Conservation (phyloP, 441 rosid genomes). For the Croton laevigatus region DNA sequence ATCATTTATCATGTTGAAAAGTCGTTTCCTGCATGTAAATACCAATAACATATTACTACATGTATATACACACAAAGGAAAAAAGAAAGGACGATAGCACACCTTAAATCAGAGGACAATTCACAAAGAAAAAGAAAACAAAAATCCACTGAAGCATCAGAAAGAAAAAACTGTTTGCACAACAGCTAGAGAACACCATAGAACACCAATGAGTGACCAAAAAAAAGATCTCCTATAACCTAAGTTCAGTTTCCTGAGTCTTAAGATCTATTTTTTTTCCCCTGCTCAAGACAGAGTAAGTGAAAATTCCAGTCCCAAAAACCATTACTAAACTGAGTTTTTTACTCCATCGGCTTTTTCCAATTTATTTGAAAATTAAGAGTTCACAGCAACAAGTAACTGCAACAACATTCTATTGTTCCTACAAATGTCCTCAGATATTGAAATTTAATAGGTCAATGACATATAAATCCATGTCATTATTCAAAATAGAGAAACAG, state of each 20-base stretch:
- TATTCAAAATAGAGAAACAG: background rate
- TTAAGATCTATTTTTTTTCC: background rate
- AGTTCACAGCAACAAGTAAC: background rate
- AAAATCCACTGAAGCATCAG: background rate
- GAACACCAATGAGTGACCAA: background rate
- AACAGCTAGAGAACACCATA: background rate
- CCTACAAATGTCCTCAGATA: background rate
- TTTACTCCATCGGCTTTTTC: background rate
- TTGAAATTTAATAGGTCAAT: background rate
- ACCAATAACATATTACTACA: background rate
- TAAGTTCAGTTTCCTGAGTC: background rate
- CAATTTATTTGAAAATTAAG: constrained; percentile 5
- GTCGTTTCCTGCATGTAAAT: constrained; percentile 50
- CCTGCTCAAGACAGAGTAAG: background rate
- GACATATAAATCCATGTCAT: background rate
- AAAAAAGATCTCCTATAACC: background rate
- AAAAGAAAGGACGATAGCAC: background rate
- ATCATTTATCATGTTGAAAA: constrained; percentile 60
- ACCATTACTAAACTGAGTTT: background rate
- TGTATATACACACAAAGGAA: background rate
- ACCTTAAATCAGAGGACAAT: background rate
- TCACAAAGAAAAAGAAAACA: background rate
- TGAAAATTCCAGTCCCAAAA: background rate
- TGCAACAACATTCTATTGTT: background rate
- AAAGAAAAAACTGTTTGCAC: background rate